phyloP scores from a whole-genome alignment of 2,329 filamentous ascomycete species.

The Pezicula carpinea region DNA sequence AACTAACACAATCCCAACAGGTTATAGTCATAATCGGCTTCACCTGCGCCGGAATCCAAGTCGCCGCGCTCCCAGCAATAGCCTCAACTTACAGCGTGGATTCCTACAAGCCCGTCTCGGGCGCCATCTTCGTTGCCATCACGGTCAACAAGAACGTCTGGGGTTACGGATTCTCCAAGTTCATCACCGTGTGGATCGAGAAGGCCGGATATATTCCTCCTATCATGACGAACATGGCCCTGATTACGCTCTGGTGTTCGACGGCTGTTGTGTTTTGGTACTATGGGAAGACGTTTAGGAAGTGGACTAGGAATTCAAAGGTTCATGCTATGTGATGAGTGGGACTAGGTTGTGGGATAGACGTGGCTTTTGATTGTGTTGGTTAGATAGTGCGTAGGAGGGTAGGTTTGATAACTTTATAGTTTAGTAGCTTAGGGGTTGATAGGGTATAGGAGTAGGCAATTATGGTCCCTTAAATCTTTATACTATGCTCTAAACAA shows the following conservation, averaged over 20 bases:
- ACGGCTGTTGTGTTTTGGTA: constrained; percentile 49
- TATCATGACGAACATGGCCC: constrained; percentile 54
- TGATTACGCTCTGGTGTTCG: constrained; percentile 48
- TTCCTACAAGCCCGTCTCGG: constrained; percentile 58
- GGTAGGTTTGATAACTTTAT: too few species aligned
- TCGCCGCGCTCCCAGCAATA: constrained; percentile 54
- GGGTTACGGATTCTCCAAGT: constrained; percentile 56
- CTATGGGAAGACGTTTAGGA: constrained; percentile 52
- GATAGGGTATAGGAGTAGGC: too few species aligned
- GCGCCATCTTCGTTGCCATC: constrained; percentile 53
- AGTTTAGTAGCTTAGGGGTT: too few species aligned
- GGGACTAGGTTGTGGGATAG: too few species aligned
- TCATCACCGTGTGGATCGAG: constrained; percentile 47
- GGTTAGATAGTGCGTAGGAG: too few species aligned
- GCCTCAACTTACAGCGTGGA: constrained; percentile 54
- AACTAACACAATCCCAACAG: constrained; percentile 4
- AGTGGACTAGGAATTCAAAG: constrained; percentile 49
- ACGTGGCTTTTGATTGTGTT: too few species aligned
- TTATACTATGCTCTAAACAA: too few species aligned
- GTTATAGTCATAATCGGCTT: constrained; percentile 52
- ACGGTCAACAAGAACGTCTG: constrained; percentile 62
- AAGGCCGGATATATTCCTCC: constrained; percentile 47
- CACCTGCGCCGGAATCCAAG: constrained; percentile 50
- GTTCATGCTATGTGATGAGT: constrained; percentile 44
- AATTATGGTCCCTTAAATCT: too few species aligned